Conservation (phyloP, 108 stramenopile species). For the Pseudonitzschia multistriata region DNA sequence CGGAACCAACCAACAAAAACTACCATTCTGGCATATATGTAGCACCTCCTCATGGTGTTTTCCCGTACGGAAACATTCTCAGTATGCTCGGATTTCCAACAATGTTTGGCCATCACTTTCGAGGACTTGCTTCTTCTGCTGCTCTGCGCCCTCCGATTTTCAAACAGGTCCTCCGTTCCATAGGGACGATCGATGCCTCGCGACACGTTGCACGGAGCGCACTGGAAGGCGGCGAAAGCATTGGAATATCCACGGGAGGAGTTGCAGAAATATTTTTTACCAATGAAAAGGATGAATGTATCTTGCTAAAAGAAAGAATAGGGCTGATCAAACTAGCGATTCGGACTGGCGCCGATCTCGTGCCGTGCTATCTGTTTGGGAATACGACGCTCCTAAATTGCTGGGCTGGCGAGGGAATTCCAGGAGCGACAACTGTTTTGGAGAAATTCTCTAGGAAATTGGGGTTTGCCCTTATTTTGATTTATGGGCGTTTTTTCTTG, state of each 20-base stretch:
- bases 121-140: slow-evolving; percentile 33
- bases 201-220: slow-evolving; percentile 31
- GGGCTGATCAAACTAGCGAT: slow-evolving; percentile 60
- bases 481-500: slow-evolving; percentile 44
- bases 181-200: slow-evolving; percentile 38
- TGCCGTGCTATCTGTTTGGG: slow-evolving; percentile 58
- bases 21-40: slow-evolving; percentile 29
- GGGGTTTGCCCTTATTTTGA: slow-evolving; percentile 41
- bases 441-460: slow-evolving; percentile 38
- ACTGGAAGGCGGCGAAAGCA: slow-evolving; percentile 25
- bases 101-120: slow-evolving; percentile 30
- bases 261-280: slow-evolving; percentile 54
- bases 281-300: slow-evolving; percentile 37
- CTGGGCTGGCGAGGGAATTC: slow-evolving; percentile 36
- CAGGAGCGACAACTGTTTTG: slow-evolving; percentile 19
- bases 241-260: slow-evolving; percentile 51
- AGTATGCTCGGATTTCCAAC: slow-evolving; percentile 33
- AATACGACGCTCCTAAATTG: slow-evolving; percentile 44
- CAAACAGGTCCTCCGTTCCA: slow-evolving; percentile 42
- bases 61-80: slow-evolving; percentile 48
- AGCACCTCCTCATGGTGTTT: slow-evolving; percentile 47
- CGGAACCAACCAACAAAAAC: background rate
- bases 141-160: slow-evolving; percentile 48
- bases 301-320: slow-evolving; percentile 34
- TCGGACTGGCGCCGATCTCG: slow-evolving; percentile 55